Evolutionary conservation across 2,329 filamentous ascomycete genomes (phyloP).

Genomic region (Plenodomus biglobosus): DNA sequence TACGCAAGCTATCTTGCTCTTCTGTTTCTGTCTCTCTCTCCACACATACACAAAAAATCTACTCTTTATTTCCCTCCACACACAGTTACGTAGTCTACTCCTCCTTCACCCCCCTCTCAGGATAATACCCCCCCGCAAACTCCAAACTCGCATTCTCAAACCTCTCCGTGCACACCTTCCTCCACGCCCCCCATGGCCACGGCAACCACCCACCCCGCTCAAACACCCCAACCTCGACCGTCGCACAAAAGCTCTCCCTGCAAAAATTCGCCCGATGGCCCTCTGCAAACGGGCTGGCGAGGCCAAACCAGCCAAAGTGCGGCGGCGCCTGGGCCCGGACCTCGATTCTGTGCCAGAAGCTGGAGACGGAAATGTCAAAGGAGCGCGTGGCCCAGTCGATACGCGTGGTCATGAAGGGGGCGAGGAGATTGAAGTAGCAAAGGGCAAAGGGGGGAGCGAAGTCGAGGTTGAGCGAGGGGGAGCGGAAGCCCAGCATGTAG

Average conservation of each 20-base stretch:
- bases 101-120: constrained; percentile 44
- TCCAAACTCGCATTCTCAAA: constrained; percentile 52
- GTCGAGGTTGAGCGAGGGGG: constrained; percentile 40
- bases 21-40: too few relatives aligned
- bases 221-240: constrained; percentile 47
- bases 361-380: constrained; percentile 44
- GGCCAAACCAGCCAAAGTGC: constrained; percentile 48
- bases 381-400: constrained; percentile 46
- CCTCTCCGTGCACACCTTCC: constrained; percentile 41
- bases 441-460: constrained; percentile 52
- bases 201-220: constrained; percentile 42
- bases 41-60: too few relatives aligned
- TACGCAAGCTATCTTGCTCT: too few relatives aligned
- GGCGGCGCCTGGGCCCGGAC: constrained; percentile 47
- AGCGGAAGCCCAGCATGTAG: constrained; percentile 52
- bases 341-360: constrained; percentile 46
- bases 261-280: constrained; percentile 51
- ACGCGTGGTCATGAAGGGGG: constrained; percentile 48
- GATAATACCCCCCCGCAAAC: constrained; percentile 54
- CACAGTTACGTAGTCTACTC: too few relatives aligned
- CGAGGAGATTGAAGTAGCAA: constrained; percentile 27
- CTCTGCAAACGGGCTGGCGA: constrained; percentile 51
- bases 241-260: constrained; percentile 52
- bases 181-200: constrained; percentile 43
- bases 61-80: too few relatives aligned